Conservation (phyloP, 2,329 filamentous ascomycete genomes). For the Sclerotinia spermophila region DNA sequence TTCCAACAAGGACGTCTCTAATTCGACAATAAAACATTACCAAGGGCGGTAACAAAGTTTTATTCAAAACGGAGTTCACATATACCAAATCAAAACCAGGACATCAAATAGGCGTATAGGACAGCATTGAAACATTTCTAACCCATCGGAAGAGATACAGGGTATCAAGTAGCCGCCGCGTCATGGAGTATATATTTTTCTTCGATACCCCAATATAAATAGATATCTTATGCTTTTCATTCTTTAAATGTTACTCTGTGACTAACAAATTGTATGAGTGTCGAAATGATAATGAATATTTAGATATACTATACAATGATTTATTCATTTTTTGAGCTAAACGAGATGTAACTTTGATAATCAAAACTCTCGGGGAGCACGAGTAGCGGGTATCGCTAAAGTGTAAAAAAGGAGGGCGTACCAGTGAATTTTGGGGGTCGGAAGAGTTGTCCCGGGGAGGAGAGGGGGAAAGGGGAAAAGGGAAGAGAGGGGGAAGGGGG, state of each 20-base stretch:
- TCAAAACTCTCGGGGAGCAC: too few relatives aligned
- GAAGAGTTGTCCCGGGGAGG: too few relatives aligned
- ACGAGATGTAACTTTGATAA: too few relatives aligned
- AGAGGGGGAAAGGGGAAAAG: too few relatives aligned
- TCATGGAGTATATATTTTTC: neutral
- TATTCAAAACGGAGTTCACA: neutral
- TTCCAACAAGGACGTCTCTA: slow-evolving; percentile 52
- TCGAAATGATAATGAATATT: too few relatives aligned
- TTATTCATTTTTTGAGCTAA: too few relatives aligned
- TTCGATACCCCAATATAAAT: neutral
- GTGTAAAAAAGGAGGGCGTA: too few relatives aligned
- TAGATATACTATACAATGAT: too few relatives aligned
- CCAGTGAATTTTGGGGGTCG: too few relatives aligned
- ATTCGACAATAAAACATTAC: slow-evolving; percentile 27
- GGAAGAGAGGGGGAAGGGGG: too few relatives aligned
- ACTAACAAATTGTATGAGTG: too few relatives aligned
- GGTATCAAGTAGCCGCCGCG: neutral
- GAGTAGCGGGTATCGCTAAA: too few relatives aligned
- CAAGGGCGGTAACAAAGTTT: neutral
- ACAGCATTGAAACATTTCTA: neutral
- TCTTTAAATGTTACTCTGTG: neutral
- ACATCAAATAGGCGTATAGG: neutral
- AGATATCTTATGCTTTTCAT: neutral
- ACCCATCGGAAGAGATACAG: neutral
- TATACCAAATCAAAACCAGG: neutral